Base-by-base conservation (phyloP, 2,329 filamentous ascomycete species). In the Fusarium kyushuense region DNA sequence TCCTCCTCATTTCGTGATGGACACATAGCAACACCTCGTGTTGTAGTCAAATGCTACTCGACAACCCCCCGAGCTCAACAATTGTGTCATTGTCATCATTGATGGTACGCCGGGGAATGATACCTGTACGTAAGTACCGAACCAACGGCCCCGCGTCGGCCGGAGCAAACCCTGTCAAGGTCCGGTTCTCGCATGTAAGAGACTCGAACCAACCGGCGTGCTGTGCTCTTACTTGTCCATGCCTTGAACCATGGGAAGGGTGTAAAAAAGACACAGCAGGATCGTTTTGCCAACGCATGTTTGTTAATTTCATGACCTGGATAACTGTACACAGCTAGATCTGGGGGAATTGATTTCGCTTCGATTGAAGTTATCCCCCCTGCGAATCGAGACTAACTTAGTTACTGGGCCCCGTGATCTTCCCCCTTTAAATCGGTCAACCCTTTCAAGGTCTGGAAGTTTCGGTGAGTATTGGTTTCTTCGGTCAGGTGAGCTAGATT, bases 51-150 rank as follows among this genome's bases (percentile, higher is more conserved):
- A 54, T 67, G 57, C 53, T 65, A 60, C 58, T 66, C 33, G 21
- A 47, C 32, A 25, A 62, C 40, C 57, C 45, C 46, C 48, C 46
- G 49, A 47, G 27, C 40, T 63, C 54, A 55, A 52, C 29, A 43
- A 72, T 74, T 74, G 60, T 74, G 69, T 74, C 71, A 74, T 73
- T 58, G 65, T 65, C 72, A 70, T 74, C 71, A 74, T 73, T 57
- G 65, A 73, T 71, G 67, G 45, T 47, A 72, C 65, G 54, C 59
- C 54, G 47, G 48, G 38, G 33, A 52, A 52, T 45, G 68, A 53
- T 71, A 71, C 64, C 41, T 38, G 61, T 69, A 71, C 69, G 67
- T 67, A 72, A 73, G 71, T 73, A 69, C 65, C 54, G 54, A 68
- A 38, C 59, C 45, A 69, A 46, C 69, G 65, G 71, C 71, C 71